These are phyloP conservation scores for Penicillium polonicum DNA, from an alignment of 2,329 filamentous ascomycete species.

Conservation along the genomic window DNA sequence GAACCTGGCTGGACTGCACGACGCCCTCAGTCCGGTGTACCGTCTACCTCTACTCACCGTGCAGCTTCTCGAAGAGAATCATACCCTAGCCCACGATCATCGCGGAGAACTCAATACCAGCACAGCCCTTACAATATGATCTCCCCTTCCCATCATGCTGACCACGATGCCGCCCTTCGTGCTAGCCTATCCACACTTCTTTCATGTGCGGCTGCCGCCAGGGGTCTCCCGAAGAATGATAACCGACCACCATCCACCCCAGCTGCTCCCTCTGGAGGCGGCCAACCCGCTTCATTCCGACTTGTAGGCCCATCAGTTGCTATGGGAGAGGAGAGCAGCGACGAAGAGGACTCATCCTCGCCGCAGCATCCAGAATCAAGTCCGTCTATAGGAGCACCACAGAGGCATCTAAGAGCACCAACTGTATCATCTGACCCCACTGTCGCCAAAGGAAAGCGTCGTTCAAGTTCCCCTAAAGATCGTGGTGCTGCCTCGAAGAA, in stretches of 20 bases:
- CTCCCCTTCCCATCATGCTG: slow-evolving; percentile 73
- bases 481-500: slow-evolving; percentile 35
- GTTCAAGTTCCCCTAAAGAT: slow-evolving; percentile 42
- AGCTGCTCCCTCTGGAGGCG: slow-evolving; percentile 25
- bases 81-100: slow-evolving; percentile 31
- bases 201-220: slow-evolving; percentile 88
- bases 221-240: slow-evolving; percentile 68
- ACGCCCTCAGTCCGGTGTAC: slow-evolving; percentile 51
- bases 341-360: slow-evolving; percentile 23
- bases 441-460: slow-evolving; percentile 31
- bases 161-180: slow-evolving; percentile 89
- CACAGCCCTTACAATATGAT: slow-evolving; percentile 66
- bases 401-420: slow-evolving; percentile 25
- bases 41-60: slow-evolving; percentile 36
- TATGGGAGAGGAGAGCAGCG: slow-evolving; percentile 44
- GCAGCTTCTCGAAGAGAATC: slow-evolving; percentile 42
- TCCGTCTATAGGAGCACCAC: slow-evolving; percentile 21
- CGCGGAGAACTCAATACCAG: slow-evolving; percentile 42
- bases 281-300: slow-evolving; percentile 55
- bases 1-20: slow-evolving; percentile 44
- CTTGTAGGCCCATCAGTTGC: slow-evolving; percentile 62
- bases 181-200: slow-evolving; percentile 92
- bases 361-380: slow-evolving; percentile 19
- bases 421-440: slow-evolving; percentile 12
- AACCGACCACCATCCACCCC: slow-evolving; percentile 26